These are phyloP conservation scores for Cyanidioschyzon merolae DNA, from an alignment of 23 red algal genomes.

Conservation along the genomic window DNA sequence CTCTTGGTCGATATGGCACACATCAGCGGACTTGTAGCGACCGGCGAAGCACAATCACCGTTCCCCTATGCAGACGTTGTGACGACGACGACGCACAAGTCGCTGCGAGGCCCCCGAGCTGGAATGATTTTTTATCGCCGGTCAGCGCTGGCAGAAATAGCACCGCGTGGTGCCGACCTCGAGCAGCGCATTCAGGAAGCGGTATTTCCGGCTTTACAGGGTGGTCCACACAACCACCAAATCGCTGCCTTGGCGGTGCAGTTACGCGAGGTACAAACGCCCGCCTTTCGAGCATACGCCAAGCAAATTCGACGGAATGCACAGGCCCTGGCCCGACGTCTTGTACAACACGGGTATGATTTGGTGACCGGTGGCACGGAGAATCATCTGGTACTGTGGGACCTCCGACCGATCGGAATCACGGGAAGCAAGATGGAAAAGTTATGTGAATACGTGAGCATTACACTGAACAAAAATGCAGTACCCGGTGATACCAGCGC, in stretches of 20 bases:
- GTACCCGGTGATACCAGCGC: slow-evolving; percentile 75
- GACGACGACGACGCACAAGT: slow-evolving; percentile 97
- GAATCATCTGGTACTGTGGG: slow-evolving; percentile 96
- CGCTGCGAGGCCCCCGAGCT: slow-evolving; percentile 74
- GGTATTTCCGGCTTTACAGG: slow-evolving; percentile 93
- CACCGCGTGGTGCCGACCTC: slow-evolving; percentile 27
- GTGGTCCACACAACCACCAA: slow-evolving; percentile 95
- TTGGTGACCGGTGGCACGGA: slow-evolving; percentile 95
- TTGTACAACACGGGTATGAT: slow-evolving; percentile 62
- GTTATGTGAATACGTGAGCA: slow-evolving; percentile 67
- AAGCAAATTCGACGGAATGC: slow-evolving; percentile 61
- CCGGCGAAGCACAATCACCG: slow-evolving; percentile 42
- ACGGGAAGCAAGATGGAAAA: slow-evolving; percentile 86
- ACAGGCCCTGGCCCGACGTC: slow-evolving; percentile 38
- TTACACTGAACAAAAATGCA: slow-evolving; percentile 99
- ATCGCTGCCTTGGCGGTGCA: slow-evolving; percentile 87
- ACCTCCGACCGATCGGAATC: slow-evolving; percentile 53
- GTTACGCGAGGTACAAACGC: slow-evolving; percentile 71
- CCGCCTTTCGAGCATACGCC: slow-evolving; percentile 66
- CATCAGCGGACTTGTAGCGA: slow-evolving; percentile 82
- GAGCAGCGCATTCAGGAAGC: slow-evolving; percentile 69
- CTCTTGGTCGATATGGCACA: slow-evolving; percentile 98
- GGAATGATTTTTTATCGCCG: slow-evolving; percentile 94
- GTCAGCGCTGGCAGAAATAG: slow-evolving; percentile 17
- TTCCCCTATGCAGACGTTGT: slow-evolving; percentile 91